Conservation (phyloP, 331 rosid genomes). For the Phaseolus coccineus region DNA sequence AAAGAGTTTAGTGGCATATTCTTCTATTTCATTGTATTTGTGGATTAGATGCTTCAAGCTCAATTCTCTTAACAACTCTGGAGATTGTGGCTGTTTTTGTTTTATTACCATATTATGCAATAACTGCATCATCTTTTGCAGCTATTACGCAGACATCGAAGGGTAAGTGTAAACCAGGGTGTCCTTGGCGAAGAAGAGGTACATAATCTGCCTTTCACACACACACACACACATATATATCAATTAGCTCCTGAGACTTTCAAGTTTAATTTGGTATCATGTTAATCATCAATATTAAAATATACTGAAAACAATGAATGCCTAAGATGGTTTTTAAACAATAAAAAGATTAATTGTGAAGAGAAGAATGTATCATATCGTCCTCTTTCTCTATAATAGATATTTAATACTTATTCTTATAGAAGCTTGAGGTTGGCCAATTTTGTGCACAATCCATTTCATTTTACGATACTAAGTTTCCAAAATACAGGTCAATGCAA, state of each 20-base stretch:
- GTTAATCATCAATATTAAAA: constrained; percentile 18
- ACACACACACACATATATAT: background rate
- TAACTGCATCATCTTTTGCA: constrained; percentile 53
- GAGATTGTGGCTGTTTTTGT: constrained; percentile 18
- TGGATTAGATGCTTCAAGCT: constrained; percentile 29
- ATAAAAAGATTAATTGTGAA: constrained; percentile 32
- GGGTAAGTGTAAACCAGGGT: constrained; percentile 70
- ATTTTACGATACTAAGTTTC: constrained; percentile 24
- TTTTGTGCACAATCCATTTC: background rate
- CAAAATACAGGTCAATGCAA: constrained; percentile 17
- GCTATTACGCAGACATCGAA: constrained; percentile 88
- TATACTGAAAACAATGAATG: background rate
- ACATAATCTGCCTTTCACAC: constrained; percentile 41
- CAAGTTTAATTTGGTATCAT: constrained; percentile 1
- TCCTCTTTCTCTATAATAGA: constrained; percentile 29
- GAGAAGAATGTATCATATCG: constrained; percentile 22
- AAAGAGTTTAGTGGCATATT: constrained; percentile 9
- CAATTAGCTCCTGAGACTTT: constrained; percentile 13
- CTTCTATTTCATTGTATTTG: background rate
- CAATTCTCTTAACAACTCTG: constrained; percentile 17
- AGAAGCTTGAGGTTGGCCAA: constrained; percentile 31
- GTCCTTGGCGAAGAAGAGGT: constrained; percentile 96
- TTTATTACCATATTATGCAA: constrained; percentile 13
- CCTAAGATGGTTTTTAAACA: background rate
- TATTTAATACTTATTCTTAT: constrained; percentile 24